phyloP scores from a whole-genome alignment of 805 yeast species.

The Wickerhamomyces silvicola region DNA sequence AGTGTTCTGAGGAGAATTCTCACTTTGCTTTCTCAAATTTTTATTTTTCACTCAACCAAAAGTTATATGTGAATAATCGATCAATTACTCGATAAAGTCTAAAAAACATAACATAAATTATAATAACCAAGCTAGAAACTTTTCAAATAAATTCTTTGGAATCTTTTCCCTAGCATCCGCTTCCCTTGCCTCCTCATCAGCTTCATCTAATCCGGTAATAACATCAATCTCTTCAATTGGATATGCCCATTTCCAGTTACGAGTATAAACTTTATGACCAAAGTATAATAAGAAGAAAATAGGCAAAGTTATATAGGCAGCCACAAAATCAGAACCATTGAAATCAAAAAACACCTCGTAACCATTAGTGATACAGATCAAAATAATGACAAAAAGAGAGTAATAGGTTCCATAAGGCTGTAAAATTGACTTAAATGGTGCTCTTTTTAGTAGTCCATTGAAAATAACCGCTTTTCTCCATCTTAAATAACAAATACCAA shows the following conservation, averaged over 20 bases:
- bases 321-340: conserved; percentile 47
- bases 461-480: conserved; percentile 59
- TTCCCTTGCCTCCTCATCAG: conserved; percentile 48
- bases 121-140: too few species aligned
- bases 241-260: conserved; percentile 37
- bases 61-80: too few species aligned
- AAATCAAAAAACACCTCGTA: conserved; percentile 52
- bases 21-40: too few species aligned
- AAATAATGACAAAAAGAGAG: conserved; percentile 39
- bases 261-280: conserved; percentile 49
- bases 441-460: conserved; percentile 47
- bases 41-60: too few species aligned
- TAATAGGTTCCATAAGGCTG: conserved; percentile 57
- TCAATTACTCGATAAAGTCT: too few species aligned
- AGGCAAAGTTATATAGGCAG: conserved; percentile 67
- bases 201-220: conserved; percentile 50
- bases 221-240: conserved; percentile 58
- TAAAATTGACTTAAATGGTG: conserved; percentile 48
- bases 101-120: too few species aligned
- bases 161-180: too few species aligned
- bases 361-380: conserved; percentile 67
- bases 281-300: conserved; percentile 45
- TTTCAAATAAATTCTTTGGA: too few species aligned
- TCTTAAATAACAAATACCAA: conserved; percentile 58
- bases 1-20: too few species aligned